phyloP scores from a whole-genome alignment of 2,329 filamentous ascomycete species.

The Alternaria brassicae region DNA sequence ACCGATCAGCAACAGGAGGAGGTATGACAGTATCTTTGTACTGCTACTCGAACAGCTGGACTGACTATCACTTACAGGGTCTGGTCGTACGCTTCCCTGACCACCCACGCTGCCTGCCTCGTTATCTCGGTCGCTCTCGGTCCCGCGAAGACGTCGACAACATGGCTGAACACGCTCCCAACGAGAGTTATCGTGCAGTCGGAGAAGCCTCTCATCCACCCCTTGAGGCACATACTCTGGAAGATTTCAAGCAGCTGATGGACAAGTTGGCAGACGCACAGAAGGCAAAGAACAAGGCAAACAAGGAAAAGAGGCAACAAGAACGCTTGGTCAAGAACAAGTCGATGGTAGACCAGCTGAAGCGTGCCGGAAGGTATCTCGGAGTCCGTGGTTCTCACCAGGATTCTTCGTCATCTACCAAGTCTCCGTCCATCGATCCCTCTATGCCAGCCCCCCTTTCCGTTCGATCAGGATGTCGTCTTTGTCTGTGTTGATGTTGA shows the following conservation, averaged over 20 bases:
- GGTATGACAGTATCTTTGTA: background rate
- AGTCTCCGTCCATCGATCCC: conserved; percentile 25
- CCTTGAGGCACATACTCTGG: conserved; percentile 50
- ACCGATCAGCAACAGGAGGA: conserved; percentile 60
- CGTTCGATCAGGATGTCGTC: conserved; percentile 61
- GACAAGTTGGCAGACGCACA: conserved; percentile 59
- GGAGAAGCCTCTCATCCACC: conserved; percentile 30
- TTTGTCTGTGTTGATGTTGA: conserved; percentile 86
- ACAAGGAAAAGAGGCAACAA: conserved; percentile 59
- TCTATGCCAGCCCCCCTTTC: conserved; percentile 31
- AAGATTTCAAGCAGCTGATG: conserved; percentile 63
- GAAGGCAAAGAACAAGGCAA: conserved; percentile 58
- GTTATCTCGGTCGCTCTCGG: conserved; percentile 68
- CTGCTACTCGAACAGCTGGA: background rate
- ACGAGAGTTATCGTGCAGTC: conserved; percentile 14
- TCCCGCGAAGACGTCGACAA: conserved; percentile 55
- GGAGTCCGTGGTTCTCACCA: conserved; percentile 63
- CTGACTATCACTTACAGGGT: conserved; percentile 37
- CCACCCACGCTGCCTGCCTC: conserved; percentile 68
- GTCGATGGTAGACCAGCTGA: conserved; percentile 63
- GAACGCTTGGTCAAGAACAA: conserved; percentile 60
- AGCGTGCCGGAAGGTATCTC: conserved; percentile 72
- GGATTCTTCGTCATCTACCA: background rate
- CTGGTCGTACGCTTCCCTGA: conserved; percentile 70
- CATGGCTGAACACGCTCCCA: conserved; percentile 39